phyloP scores from a whole-genome alignment of 106 monocot genomes.

The Iris macrosiphon region DNA sequence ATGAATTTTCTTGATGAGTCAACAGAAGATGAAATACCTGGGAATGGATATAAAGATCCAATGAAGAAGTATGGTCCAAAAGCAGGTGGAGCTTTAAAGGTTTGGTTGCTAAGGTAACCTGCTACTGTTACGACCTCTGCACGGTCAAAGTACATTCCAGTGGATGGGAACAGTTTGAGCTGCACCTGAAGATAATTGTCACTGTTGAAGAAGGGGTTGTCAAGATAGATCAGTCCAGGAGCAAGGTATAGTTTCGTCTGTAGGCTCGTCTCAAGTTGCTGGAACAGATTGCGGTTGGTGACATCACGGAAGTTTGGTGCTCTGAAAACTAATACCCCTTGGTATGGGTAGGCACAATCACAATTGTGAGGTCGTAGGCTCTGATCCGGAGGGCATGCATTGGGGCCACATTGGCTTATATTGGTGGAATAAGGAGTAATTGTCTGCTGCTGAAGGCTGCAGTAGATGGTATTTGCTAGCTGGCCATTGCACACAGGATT shows the following conservation, averaged over 20 bases:
- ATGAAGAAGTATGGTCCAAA: slow-evolving; percentile 74
- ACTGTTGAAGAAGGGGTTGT: slow-evolving; percentile 29
- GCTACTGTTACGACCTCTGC: slow-evolving; percentile 46
- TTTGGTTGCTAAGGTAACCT: slow-evolving; percentile 54
- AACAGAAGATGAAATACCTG: too few species aligned
- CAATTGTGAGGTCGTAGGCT: slow-evolving; percentile 42
- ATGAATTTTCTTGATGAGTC: too few species aligned
- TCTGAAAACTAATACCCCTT: slow-evolving; percentile 46
- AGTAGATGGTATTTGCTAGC: slow-evolving; percentile 19
- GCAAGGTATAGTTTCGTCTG: slow-evolving; percentile 25
- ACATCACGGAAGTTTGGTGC: slow-evolving; percentile 49
- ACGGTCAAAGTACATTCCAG: slow-evolving; percentile 32
- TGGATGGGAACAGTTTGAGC: slow-evolving; percentile 51
- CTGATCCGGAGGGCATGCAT: slow-evolving; percentile 37
- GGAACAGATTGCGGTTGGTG: slow-evolving; percentile 28
- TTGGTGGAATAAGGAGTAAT: slow-evolving; percentile 43
- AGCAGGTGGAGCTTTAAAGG: slow-evolving; percentile 36
- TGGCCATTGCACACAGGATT: slow-evolving; percentile 49
- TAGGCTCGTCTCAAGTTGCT: slow-evolving; percentile 38
- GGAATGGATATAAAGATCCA: slow-evolving; percentile 38
- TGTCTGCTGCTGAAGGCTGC: slow-evolving; percentile 12
- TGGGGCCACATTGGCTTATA: slow-evolving; percentile 18
- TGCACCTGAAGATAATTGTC: slow-evolving; percentile 43
- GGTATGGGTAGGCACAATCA: slow-evolving; percentile 54
- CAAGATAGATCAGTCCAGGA: slow-evolving; percentile 27